Evolutionary conservation across 305 asterid genomes (phyloP), one percentile per base, ranked within the genome.

Genomic region (Solanum hybrid): DNA sequence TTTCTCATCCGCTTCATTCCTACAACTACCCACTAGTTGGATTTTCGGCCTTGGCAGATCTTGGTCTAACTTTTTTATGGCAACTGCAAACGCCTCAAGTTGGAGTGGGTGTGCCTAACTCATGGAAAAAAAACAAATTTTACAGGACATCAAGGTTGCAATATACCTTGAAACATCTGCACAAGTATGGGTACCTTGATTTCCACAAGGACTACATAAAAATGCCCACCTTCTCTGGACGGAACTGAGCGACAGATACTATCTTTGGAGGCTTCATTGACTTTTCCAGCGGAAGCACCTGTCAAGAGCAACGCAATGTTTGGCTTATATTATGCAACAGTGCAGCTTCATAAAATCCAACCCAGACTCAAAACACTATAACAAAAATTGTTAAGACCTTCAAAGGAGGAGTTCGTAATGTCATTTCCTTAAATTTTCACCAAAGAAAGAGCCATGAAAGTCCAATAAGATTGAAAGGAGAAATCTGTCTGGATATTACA

Each of bases 1-100:
- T 91, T 93, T 94, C 90, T 95, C 98, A 80, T 97, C 99, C 28
- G 98, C 98, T 93, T 94, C 98, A 92, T 97, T 97, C 92, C 99
- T 93, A 93, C 99, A 97, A 91, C 99, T 95, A 86, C 98, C 99
- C 78, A 97, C 98, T 91, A 97, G 93, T 91, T 94, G 98, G 89
- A 97, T 96, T 91, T 92, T 96, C 20, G 99, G 98, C 88, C 94
- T 94, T 40, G 96, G 95, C 61, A 93, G 88, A 90, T 93, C 90
- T 80, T 93, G 89, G 87, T 94, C 96, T 91, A 95, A 90, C 87
- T 77, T 91, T 67, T 94, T 93, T n/a, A 96, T 31, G 89, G 96
- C 97, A 91, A 92, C 85, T 77, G 98, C 94, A 91, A 96, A 96
- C 29, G 99, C 98, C 95, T 96, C 98, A 20, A 97, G 98, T 94